phyloP scores from a whole-genome alignment of 495 filamentous ascomycete species.

The Aspergillus affinis region DNA sequence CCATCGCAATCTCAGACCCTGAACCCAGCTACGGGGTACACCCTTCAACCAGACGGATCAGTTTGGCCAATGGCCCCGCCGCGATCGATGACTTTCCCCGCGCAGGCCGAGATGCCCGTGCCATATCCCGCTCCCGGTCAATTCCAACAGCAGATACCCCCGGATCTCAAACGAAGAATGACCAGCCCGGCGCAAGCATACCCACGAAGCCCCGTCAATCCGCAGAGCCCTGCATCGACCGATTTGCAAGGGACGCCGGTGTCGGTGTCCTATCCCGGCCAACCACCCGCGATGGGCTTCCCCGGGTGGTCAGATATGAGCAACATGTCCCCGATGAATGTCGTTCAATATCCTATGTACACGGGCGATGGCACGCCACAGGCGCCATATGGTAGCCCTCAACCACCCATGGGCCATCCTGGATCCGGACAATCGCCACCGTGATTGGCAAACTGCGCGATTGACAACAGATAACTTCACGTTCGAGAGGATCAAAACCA shows the following conservation, averaged over 20 bases:
- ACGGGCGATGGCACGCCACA: conserved; percentile 31
- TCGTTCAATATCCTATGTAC: conserved; percentile 44
- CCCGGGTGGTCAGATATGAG: conserved; percentile 40
- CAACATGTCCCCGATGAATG: conserved; percentile 33
- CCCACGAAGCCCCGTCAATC: conserved; percentile 20
- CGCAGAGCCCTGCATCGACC: conserved; percentile 31
- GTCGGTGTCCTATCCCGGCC: conserved; percentile 35
- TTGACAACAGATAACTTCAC: not conserved
- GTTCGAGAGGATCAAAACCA: not conserved
- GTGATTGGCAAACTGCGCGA: conserved; percentile 10
- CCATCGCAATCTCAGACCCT: conserved; percentile 36
- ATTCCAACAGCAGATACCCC: conserved; percentile 34
- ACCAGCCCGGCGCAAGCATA: conserved; percentile 41
- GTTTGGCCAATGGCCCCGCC: conserved; percentile 41
- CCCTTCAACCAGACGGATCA: conserved; percentile 41
- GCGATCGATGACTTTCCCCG: conserved; percentile 43
- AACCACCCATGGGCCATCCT: conserved; percentile 39
- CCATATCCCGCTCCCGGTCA: conserved; percentile 29
- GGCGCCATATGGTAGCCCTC: conserved; percentile 29
- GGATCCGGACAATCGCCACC: conserved; percentile 29
- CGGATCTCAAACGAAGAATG: conserved; percentile 44
- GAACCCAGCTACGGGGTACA: conserved; percentile 28
- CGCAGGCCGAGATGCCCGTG: conserved; percentile 31
- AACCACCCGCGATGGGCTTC: conserved; percentile 36
- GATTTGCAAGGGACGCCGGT: conserved; percentile 33